A percentile compares a stretch with the other conserved stretches of the same genome.
phyloP scores from a whole-genome alignment of 1,139 yeast species.

The Lodderomyces beijingensis region DNA sequence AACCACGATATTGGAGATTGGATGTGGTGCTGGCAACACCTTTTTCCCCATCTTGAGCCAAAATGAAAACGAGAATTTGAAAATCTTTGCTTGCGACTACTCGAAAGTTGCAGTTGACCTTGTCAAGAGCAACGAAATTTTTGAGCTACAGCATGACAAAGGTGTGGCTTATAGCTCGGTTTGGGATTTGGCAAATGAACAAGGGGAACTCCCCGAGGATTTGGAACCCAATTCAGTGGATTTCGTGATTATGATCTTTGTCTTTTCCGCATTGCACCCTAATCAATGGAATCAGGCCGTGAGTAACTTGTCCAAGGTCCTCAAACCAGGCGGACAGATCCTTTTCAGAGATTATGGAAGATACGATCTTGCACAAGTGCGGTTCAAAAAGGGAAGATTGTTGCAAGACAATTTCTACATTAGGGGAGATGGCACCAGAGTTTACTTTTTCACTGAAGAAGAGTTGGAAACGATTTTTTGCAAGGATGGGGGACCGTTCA shows the following conservation, averaged over 20 bases:
- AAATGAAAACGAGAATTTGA: slow-evolving; percentile 73
- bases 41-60: slow-evolving; percentile 82
- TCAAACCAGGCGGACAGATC: slow-evolving; percentile 91
- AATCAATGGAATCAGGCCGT: slow-evolving; percentile 86
- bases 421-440: slow-evolving; percentile 97
- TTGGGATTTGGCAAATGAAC: slow-evolving; percentile 89
- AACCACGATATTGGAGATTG: slow-evolving; percentile 78
- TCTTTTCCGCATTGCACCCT: slow-evolving; percentile 89
- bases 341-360: slow-evolving; percentile 93
- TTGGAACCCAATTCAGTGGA: slow-evolving; percentile 81
- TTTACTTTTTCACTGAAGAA: slow-evolving; percentile 93
- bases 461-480: slow-evolving; percentile 78
- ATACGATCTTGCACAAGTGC: slow-evolving; percentile 90
- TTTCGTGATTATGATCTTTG: slow-evolving; percentile 88
- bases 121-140: slow-evolving; percentile 61
- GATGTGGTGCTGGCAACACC: slow-evolving; percentile 99
- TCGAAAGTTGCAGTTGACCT: slow-evolving; percentile 86
- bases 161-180: slow-evolving; percentile 79
- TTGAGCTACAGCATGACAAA: slow-evolving; percentile 39
- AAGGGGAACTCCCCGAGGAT: slow-evolving; percentile 75
- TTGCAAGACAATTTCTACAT: slow-evolving; percentile 91
- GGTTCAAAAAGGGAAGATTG: slow-evolving; percentile 85
- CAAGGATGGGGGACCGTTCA: slow-evolving; percentile 48
- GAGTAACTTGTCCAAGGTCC: slow-evolving; percentile 57
- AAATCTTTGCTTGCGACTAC: slow-evolving; percentile 84